Base-by-base conservation (phyloP, 495 filamentous ascomycete genomes). In the Talaromyces thailandensis region DNA sequence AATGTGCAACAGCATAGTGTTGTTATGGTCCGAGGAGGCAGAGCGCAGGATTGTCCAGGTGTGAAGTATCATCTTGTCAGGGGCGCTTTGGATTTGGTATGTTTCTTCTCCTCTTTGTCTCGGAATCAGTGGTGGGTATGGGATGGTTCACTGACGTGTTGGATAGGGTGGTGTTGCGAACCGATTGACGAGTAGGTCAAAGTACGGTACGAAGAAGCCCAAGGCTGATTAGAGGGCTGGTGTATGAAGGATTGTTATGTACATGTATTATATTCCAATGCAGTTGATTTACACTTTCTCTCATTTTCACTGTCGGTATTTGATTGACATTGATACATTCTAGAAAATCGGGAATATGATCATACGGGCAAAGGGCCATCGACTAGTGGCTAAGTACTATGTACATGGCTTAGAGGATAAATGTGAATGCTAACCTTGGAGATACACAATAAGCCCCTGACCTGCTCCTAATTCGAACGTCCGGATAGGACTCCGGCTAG, bases 1-100 rank as follows among this genome's bases (percentile, higher is more conserved):
- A 98, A 98, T 79, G 91, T 96, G 65, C 93, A 96, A 81, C 94
- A 98, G 83, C 94, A 99, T 81, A 92, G 88, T 70, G 94, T 98
- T 32, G 94, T 98, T 58, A 79, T 97, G 64, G 92, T 98, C 12
- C 82, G 94, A 62, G 94, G 94, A 53, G 94, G 94, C 16, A 78
- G 94, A 67, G 84, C 83, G 55, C 94, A 97, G 84, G 94, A 99
- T 88, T 98, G 93, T 79, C 94, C 94, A 60, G 94, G 94, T 84
- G 94, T 99, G 77, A 88, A 92, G 68, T 99, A 99, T 72, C 88
- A 92, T 71, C 77, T 96, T 67, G 89, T 99, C 48, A 81, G 94
- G 68, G 94, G 94, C 35, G 90, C 92, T 18, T 80, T 96, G 79
- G 94, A 99, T 85, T 77, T 98, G 84, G 93, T 96, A 79, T 69